Evolutionary conservation across 2,329 filamentous ascomycete genomes (phyloP), one percentile per base, ranked within the genome.

Genomic region (Lecanicillium sp.): DNA sequence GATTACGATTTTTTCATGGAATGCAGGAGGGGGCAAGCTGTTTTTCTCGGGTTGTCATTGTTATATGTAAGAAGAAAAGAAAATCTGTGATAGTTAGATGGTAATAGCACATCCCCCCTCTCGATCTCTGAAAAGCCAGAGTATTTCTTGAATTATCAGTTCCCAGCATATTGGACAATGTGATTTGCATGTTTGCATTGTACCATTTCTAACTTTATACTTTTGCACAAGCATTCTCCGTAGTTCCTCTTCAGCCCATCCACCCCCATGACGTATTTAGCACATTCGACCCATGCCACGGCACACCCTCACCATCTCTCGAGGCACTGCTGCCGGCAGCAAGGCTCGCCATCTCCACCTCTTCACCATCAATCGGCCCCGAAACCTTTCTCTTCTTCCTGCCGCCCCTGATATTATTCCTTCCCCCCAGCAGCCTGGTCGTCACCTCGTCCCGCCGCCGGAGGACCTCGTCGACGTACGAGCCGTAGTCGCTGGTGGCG

Each of bases 101-200:
- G 65, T 72, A 75, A 74, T 72, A 63, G 61, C 61, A 70, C 62
- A 68, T 76, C 73, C 68, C 72, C 71, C 65, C 72, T 76, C 72
- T 69, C 55, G 46, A 52, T 44, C 34, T 36, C 42, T 45, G 32
- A 40, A 46, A 8, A 40, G 32, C 39, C 22, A 17, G 29, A 39
- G 22, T 29, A 33, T 31, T 35, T 37, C 20, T 39, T n/a, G n/a
- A n/a, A n/a, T n/a, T n/a, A n/a, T n/a, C n/a, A n/a, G n/a, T n/a
- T n/a, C n/a, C n/a, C n/a, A n/a, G n/a, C n/a, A n/a, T n/a, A n/a
- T n/a, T n/a, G n/a, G n/a, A n/a, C n/a, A n/a, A n/a, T n/a, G n/a
- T n/a, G n/a, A n/a, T n/a, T n/a, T n/a, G n/a, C n/a, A n/a, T n/a
- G n/a, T n/a, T n/a, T n/a, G n/a, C n/a, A n/a, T n/a, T n/a, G n/a